A percentile compares a stretch with the other conserved stretches of the same genome.
These are phyloP conservation scores for Salvia splendens DNA, from an alignment of 257 asterid genomes.

Conservation along the genomic window DNA sequence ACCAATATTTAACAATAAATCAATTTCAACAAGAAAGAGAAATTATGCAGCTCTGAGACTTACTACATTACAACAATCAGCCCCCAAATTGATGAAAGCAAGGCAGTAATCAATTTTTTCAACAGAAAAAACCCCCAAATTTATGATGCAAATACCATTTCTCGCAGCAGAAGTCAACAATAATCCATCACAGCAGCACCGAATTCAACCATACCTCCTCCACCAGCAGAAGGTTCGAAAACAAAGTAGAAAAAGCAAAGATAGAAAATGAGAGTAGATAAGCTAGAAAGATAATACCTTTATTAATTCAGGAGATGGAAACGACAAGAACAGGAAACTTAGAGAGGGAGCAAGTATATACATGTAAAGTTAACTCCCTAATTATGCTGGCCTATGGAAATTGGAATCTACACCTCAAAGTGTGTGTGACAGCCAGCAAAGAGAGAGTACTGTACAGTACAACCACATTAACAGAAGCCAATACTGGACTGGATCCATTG, in stretches of 20 bases:
- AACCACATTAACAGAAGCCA: no score
- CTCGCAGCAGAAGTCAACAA: neutral
- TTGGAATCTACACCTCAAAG: slow-evolving; percentile 24
- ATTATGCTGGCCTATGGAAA: slow-evolving; percentile 16
- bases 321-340: slow-evolving; percentile 30
- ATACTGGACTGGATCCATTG: no score
- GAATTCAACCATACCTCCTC: slow-evolving; percentile 22
- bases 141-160: slow-evolving; percentile 11
- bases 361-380: slow-evolving; percentile 21
- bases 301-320: slow-evolving; percentile 30
- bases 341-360: slow-evolving; percentile 24
- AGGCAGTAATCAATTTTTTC: neutral
- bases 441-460: no score
- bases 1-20: neutral
- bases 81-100: slow-evolving; percentile 1
- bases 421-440: neutral
- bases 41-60: neutral
- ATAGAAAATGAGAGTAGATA: slow-evolving; percentile 24
- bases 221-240: neutral
- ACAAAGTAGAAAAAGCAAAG: neutral
- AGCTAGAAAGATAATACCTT: slow-evolving; percentile 38
- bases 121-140: neutral
- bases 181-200: slow-evolving; percentile 9
- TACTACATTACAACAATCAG: no score
- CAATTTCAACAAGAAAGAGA: neutral